Conservation (phyloP, 495 filamentous ascomycete genomes). For the Penicillium parvum region DNA sequence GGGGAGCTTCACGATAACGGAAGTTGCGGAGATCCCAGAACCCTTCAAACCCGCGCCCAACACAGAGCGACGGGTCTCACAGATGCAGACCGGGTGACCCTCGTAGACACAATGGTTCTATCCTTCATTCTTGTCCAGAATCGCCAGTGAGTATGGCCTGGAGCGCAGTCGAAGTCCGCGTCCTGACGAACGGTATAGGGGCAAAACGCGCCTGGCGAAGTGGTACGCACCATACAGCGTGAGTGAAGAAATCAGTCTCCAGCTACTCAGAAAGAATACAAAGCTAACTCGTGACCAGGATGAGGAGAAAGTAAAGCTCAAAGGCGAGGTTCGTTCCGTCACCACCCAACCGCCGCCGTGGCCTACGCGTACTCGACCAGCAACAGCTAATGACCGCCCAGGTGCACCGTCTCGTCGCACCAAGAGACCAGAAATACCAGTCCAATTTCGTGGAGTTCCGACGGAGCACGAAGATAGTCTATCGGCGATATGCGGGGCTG, state of each 20-base stretch:
- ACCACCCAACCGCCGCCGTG: slow-evolving; percentile 6
- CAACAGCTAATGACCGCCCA: slow-evolving; percentile 25
- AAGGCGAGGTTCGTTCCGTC: slow-evolving; percentile 63
- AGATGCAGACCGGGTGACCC: slow-evolving; percentile 22
- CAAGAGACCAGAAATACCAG: slow-evolving; percentile 98
- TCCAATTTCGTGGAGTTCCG: slow-evolving; percentile 96
- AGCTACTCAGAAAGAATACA: neutral
- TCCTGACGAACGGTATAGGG: slow-evolving; percentile 53
- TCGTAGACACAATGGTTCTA: slow-evolving; percentile 60
- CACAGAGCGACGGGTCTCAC: slow-evolving; percentile 12
- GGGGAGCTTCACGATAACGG: slow-evolving; percentile 27
- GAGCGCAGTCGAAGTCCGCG: neutral
- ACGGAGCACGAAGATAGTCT: slow-evolving; percentile 83
- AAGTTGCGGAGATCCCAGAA: slow-evolving; percentile 27
- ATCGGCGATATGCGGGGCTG: slow-evolving; percentile 91
- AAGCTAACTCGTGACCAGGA: slow-evolving; percentile 46
- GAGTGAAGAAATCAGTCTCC: slow-evolving; percentile 22
- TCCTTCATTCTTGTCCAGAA: slow-evolving; percentile 98
- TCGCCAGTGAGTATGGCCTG: slow-evolving; percentile 68
- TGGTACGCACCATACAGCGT: slow-evolving; percentile 96
- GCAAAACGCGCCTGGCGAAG: slow-evolving; percentile 96
- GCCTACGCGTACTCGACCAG: too few species aligned
- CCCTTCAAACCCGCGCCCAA: slow-evolving; percentile 13
- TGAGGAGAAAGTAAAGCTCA: slow-evolving; percentile 94
- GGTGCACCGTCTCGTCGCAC: slow-evolving; percentile 96